phyloP scores from a whole-genome alignment of 1,284 basidiomycete species.

The Leccinum insolens region DNA sequence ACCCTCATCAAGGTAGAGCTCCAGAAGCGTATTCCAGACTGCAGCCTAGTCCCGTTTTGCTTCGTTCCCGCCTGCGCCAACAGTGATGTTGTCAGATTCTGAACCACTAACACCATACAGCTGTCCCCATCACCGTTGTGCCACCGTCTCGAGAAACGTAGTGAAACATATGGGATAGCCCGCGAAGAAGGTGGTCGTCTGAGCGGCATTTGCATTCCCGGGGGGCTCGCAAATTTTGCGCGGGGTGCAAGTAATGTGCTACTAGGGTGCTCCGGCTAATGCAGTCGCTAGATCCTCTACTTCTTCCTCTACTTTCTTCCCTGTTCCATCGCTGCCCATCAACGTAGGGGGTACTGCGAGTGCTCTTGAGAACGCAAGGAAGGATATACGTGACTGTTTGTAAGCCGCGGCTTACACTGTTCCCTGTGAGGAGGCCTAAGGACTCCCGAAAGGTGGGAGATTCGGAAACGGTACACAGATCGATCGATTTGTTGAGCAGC shows the following conservation, averaged over 20 bases:
- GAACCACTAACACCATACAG: conserved; percentile 45
- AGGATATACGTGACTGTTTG: conserved; percentile 70
- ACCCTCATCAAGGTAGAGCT: conserved; percentile 74
- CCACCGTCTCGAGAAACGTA: conserved; percentile 86
- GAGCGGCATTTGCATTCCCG: conserved; percentile 32
- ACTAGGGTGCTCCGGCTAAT: conserved; percentile 16
- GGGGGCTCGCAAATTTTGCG: conserved; percentile 16
- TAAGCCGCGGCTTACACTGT: conserved; percentile 3
- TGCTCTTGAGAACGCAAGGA: conserved; percentile 74
- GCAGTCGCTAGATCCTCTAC: conserved; percentile 25
- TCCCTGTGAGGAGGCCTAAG: conserved; percentile 30
- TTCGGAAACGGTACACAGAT: conserved; percentile 81
- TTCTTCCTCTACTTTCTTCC: conserved; percentile 25
- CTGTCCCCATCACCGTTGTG: conserved; percentile 81
- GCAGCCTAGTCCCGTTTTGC: conserved; percentile 79
- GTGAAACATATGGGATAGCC: conserved; percentile 71
- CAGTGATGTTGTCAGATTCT: conserved; percentile 12
- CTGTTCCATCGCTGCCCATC: conserved; percentile 39
- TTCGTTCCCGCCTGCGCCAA: conserved; percentile 42
- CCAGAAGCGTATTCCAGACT: conserved; percentile 95
- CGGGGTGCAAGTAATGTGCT: conserved; percentile 34
- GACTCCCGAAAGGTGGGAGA: conserved; percentile 37
- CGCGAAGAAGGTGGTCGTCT: conserved; percentile 90
- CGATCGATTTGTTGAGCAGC: conserved; percentile 68
- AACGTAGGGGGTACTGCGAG: conserved; percentile 43